These are phyloP conservation scores for Pythium brachiatum DNA, from an alignment of 352 stramenopile species.

Conservation along the genomic window DNA sequence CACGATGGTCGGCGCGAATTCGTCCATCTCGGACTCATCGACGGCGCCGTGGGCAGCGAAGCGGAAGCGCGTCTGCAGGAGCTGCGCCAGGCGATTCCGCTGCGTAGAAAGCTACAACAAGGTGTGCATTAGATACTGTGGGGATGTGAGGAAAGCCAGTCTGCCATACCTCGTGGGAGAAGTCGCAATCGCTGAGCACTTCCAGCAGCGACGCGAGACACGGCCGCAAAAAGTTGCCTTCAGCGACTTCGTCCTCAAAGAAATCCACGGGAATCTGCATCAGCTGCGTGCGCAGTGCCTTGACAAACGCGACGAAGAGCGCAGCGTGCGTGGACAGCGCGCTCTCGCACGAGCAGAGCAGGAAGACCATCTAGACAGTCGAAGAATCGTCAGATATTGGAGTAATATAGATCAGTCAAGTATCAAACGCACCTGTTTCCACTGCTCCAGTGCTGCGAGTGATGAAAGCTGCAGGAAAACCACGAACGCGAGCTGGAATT, in stretches of 20 bases:
- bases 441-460: slow-evolving; percentile 90
- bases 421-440: slow-evolving; percentile 54
- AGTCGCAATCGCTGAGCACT: slow-evolving; percentile 26
- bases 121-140: neutral
- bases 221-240: slow-evolving; percentile 19
- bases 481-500: slow-evolving; percentile 93
- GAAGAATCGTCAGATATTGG: too few species aligned
- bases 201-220: slow-evolving; percentile 29
- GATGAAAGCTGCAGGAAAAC: slow-evolving; percentile 94
- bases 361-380: slow-evolving; percentile 28
- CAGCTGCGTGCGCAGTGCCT: slow-evolving; percentile 31
- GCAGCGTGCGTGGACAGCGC: slow-evolving; percentile 20
- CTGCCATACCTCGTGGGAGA: slow-evolving; percentile 9
- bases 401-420: too few species aligned
- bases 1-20: slow-evolving; percentile 32
- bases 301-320: slow-evolving; percentile 32
- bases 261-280: slow-evolving; percentile 30
- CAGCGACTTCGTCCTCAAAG: slow-evolving; percentile 19
- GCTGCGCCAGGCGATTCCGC: slow-evolving; percentile 9
- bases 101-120: slow-evolving; percentile 10
- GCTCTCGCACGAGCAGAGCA: slow-evolving; percentile 35
- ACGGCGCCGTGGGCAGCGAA: slow-evolving; percentile 7
- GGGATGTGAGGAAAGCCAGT: neutral
- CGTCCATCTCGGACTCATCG: slow-evolving; percentile 21
- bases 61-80: slow-evolving; percentile 25